Base-by-base conservation (phyloP, 176 grass and related monocot species). In the Carex cristatella region DNA sequence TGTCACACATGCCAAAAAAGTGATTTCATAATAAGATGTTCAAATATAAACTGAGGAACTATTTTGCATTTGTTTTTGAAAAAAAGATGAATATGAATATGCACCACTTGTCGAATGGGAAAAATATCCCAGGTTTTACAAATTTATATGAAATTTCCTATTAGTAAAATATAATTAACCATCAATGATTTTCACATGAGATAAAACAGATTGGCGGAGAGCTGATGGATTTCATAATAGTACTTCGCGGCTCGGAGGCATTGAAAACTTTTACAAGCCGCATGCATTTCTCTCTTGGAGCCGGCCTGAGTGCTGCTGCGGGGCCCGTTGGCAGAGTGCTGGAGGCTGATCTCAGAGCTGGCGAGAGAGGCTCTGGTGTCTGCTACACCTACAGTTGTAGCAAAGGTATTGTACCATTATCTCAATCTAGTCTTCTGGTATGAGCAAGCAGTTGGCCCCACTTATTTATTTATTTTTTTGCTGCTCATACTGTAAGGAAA, bases 311-410 rank as follows among this genome's bases (percentile, higher is more conserved):
- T 86, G 90, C 81, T 81, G 94, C 94, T 80, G 94, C 85, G 40
- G 94, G 94, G 57, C 94, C 94, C 68, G 56, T 97, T 79, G 94
- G 94, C 3, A 94, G 94, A 89, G 94, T 92, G 16, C 62, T 94
- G 80, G 94, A 97, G 92, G 94, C 92, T 87, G 94, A 97, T 84
- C 9, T 97, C 11, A 84, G 94, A 88, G 87, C 89, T 49, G 88
- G 94, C 33, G 87, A 94, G 65, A 92, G 84, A 88, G 94, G 94
- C 28, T 92, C 88, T 2, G 94, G 92, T 79, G 75, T 92, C 88
- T 92, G 92, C 79, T 94, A 97, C 85, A 94, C 94, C 75, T 94
- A 97, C 89, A 97, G 94, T 88, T 92, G 87, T 79, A 97, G 94
- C 65, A 97, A 97, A 97, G 94, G 94, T 97, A 94, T 56, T 32